Conservation (phyloP, 352 stramenopile species). For the Phytophthora chlamydospora region DNA sequence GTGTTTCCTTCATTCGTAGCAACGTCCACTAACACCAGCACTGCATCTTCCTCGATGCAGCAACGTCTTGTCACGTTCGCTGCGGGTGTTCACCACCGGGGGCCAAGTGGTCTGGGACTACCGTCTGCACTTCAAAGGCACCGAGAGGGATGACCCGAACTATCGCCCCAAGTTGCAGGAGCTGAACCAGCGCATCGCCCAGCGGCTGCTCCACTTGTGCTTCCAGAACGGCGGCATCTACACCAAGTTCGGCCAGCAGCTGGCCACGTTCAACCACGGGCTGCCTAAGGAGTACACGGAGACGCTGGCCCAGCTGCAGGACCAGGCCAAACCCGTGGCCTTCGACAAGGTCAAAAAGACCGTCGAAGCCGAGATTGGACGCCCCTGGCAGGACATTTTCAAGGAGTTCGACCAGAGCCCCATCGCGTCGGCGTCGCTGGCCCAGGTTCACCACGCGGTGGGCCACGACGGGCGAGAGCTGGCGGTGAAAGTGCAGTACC, state of each 20-base stretch:
- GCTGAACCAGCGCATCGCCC: conserved; percentile 85
- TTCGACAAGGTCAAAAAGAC: conserved; percentile 56
- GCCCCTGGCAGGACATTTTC: conserved; percentile 89
- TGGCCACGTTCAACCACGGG: conserved; percentile 97
- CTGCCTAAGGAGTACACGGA: conserved; percentile 95
- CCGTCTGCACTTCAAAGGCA: conserved; percentile 51
- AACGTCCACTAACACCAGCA: background rate
- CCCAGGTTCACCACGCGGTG: conserved; percentile 95
- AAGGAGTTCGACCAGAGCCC: conserved; percentile 89
- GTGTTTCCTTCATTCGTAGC: background rate
- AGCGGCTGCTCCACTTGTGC: conserved; percentile 91
- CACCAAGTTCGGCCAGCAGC: conserved; percentile 98
- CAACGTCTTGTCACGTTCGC: conserved; percentile 66
- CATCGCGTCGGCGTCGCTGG: conserved; percentile 96
- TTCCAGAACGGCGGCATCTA: conserved; percentile 95
- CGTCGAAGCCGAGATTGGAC: conserved; percentile 68
- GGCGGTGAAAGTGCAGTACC: conserved; percentile 97
- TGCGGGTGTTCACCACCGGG: conserved; percentile 58
- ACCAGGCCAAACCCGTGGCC: conserved; percentile 85
- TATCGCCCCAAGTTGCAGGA: conserved; percentile 66
- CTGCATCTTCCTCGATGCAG: conserved; percentile 25
- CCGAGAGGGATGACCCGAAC: conserved; percentile 44
- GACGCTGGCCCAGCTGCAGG: conserved; percentile 91
- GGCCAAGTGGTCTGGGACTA: conserved; percentile 62
- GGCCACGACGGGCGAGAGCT: conserved; percentile 88